Evolutionary conservation across 192 early-diverging fungal genomes (phyloP).

Genomic region (Mortierella claussenii): DNA sequence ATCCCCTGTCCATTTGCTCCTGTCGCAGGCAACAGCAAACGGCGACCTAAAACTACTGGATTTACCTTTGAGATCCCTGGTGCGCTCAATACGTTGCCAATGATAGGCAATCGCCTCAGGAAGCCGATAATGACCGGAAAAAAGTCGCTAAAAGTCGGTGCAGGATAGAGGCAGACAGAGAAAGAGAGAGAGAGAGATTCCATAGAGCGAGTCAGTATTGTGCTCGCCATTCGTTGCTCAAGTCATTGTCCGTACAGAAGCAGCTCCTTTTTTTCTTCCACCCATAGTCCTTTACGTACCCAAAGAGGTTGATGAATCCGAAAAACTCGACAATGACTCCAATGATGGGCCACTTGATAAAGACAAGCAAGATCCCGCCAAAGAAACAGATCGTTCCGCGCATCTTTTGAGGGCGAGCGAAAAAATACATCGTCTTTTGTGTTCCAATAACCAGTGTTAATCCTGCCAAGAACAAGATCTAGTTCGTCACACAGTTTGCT

Average conservation of each 20-base stretch:
- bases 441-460: constrained; percentile 91
- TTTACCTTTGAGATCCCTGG: constrained; percentile 86
- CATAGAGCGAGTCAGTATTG: no score
- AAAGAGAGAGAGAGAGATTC: background rate
- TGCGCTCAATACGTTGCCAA: constrained; percentile 87
- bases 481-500: no score
- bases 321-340: constrained; percentile 91
- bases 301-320: constrained; percentile 98
- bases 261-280: no score
- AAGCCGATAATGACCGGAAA: constrained; percentile 94
- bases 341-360: constrained; percentile 89
- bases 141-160: constrained; percentile 96
- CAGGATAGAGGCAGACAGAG: background rate
- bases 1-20: no score
- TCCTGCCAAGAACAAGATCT: constrained; percentile 93
- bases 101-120: constrained; percentile 87
- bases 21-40: no score
- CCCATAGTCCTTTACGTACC: constrained; percentile 69
- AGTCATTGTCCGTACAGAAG: no score
- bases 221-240: no score
- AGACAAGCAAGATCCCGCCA: constrained; percentile 87
- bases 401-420: constrained; percentile 86
- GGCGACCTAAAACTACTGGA: no score
- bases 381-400: constrained; percentile 92
- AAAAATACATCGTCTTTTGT: constrained; percentile 88